Evolutionary conservation across 2,329 filamentous ascomycete genomes (phyloP).

Genomic region (Colletotrichum endophyticum): DNA sequence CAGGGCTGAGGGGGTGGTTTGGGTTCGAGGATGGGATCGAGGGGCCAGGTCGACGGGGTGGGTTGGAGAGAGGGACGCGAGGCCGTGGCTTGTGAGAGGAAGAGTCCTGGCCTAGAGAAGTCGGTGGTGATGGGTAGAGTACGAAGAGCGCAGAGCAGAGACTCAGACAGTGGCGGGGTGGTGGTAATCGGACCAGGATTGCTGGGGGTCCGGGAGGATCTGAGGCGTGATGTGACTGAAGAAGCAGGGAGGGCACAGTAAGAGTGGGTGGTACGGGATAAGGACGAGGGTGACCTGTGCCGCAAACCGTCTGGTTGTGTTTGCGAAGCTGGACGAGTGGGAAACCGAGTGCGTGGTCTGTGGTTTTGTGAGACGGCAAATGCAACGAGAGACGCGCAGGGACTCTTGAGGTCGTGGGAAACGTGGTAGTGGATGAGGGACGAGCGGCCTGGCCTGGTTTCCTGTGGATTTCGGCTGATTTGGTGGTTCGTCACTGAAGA

Average conservation of each 20-base stretch:
- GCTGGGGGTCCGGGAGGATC: neutral
- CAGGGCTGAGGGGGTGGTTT: constrained; percentile 18
- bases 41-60: neutral
- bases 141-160: neutral
- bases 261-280: neutral
- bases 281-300: neutral
- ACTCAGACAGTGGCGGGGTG: constrained; percentile 2
- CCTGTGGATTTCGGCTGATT: neutral
- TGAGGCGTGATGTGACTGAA: neutral
- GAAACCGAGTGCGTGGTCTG: neutral
- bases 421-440: neutral
- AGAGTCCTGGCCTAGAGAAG: neutral
- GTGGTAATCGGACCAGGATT: neutral
- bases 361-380: constrained; percentile 15
- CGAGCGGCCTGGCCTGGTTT: neutral
- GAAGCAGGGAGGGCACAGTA: neutral
- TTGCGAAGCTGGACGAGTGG: neutral
- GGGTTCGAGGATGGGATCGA: neutral
- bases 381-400: constrained; percentile 16
- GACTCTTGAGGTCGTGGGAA: neutral
- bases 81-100: neutral
- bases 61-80: neutral
- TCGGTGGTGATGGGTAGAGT: neutral
- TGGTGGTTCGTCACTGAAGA: neutral
- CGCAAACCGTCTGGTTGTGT: neutral